Evolutionary conservation across 202 grass and related monocot species (phyloP), one percentile per base, ranked within the genome.

Genomic region (Zoysia matrella): DNA sequence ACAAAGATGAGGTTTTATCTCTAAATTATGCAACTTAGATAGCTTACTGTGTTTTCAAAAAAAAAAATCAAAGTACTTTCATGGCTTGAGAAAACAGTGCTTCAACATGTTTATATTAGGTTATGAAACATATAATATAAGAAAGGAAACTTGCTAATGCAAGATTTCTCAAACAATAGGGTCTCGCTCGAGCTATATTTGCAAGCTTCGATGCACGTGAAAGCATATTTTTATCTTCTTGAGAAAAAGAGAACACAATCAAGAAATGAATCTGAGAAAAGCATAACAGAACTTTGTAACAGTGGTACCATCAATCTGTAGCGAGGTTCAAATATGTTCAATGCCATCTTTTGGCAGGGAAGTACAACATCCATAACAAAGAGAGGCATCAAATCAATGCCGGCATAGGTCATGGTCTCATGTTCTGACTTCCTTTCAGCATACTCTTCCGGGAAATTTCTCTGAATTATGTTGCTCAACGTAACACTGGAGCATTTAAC

Each of bases 271-370:
- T 70, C 48, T 70, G 3, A 76, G 3, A 83, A 86, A 65, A 79
- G 60, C 8, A 30, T 30, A 80, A 39, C 50, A 49, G 83, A 80
- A 70, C 68, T 48, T n/a, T 82, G 69, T 52, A 40, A 43, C 18
- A 73, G 54, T 48, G 54, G 66, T 95, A 99, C 96, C 96, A 99
- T 99, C 52, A 99, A 75, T 69, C 96, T 95, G 86, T 99, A 99
- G 85, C 96, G 96, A 90, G 96, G 96, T 83, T 99, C 96, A 91
- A 99, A 95, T 88, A 99, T 99, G 82, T 99, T 95, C 74, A 99
- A 81, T 86, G 91, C 86, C 87, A 99, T 89, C 77, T 99, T 99
- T 84, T 99, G 96, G 81, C 85, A 89, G 46, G 96, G 96, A 53
- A 99, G 88, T 65, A 99, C 89, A 81, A 99, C 92, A 91, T 95